These are phyloP conservation scores for Domatiomyces catenatus DNA, from an alignment of 2,329 filamentous ascomycete genomes.

Conservation along the genomic window DNA sequence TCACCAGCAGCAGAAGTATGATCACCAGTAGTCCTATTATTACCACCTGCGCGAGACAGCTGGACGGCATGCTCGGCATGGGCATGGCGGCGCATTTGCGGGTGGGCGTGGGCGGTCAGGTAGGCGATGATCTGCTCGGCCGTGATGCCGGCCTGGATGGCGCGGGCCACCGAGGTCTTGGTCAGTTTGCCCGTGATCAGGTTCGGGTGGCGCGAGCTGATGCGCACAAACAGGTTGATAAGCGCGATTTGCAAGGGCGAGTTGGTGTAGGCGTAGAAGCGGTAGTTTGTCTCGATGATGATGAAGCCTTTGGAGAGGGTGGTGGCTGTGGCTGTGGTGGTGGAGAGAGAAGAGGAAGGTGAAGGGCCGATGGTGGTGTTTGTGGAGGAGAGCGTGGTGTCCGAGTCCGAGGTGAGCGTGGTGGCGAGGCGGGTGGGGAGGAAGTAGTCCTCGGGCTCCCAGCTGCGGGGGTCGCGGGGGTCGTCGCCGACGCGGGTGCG, in stretches of 20 bases:
- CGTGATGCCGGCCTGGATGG: conserved; percentile 82
- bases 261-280: conserved; percentile 89
- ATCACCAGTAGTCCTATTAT: too few species aligned
- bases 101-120: conserved; percentile 80
- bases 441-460: conserved; percentile 36
- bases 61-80: conserved; percentile 12
- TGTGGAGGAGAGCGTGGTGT: conserved; percentile 53
- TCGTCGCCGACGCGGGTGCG: conserved; percentile 3
- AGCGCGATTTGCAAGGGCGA: conserved; percentile 91
- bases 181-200: conserved; percentile 86
- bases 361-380: conserved; percentile 55
- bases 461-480: conserved; percentile 21
- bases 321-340: conserved; percentile 14
- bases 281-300: conserved; percentile 95
- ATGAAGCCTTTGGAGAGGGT: conserved; percentile 52
- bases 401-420: conserved; percentile 67
- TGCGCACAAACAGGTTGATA: conserved; percentile 71
- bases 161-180: conserved; percentile 71
- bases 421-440: conserved; percentile 91
- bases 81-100: conserved; percentile 66
- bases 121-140: conserved; percentile 91
- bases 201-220: conserved; percentile 84
- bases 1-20: not conserved
- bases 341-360: conserved; percentile 24
- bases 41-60: conserved; percentile 22